Evolutionary conservation across 768 basidiomycete species (phyloP).

Genomic region (Crepidotus variabilis): DNA sequence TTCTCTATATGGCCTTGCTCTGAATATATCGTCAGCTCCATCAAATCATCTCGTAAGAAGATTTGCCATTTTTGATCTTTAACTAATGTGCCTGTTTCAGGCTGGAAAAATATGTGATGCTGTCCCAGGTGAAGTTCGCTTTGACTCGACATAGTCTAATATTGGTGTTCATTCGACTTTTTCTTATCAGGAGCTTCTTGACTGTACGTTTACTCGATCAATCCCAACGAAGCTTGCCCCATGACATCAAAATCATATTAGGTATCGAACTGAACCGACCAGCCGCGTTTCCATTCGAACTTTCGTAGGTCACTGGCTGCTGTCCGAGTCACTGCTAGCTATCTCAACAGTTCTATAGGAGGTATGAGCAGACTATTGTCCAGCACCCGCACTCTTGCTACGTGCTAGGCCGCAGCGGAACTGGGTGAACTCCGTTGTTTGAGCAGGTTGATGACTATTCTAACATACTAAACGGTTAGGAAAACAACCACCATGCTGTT

Average conservation of each 20-base stretch:
- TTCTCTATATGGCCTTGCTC: background rate
- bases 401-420: conserved; percentile 67
- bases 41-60: conserved; percentile 46
- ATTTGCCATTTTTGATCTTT: background rate
- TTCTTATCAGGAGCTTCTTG: conserved; percentile 24
- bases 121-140: conserved; percentile 29
- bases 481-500: conserved; percentile 74
- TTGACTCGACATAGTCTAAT: background rate
- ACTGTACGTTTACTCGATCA: conserved; percentile 22
- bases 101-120: conserved; percentile 41
- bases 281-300: conserved; percentile 32
- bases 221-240: background rate
- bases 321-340: background rate
- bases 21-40: conserved; percentile 37
- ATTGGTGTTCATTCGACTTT: background rate
- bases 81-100: conserved; percentile 10
- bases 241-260: conserved; percentile 11
- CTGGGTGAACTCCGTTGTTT: conserved; percentile 42
- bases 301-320: conserved; percentile 28
- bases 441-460: background rate
- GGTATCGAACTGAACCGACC: conserved; percentile 46
- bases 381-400: conserved; percentile 56
- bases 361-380: conserved; percentile 49
- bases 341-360: conserved; percentile 13
- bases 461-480: conserved; percentile 26